Conservation (phyloP, 2,329 filamentous ascomycete species). For the Acephala macrosclerotiorum region DNA sequence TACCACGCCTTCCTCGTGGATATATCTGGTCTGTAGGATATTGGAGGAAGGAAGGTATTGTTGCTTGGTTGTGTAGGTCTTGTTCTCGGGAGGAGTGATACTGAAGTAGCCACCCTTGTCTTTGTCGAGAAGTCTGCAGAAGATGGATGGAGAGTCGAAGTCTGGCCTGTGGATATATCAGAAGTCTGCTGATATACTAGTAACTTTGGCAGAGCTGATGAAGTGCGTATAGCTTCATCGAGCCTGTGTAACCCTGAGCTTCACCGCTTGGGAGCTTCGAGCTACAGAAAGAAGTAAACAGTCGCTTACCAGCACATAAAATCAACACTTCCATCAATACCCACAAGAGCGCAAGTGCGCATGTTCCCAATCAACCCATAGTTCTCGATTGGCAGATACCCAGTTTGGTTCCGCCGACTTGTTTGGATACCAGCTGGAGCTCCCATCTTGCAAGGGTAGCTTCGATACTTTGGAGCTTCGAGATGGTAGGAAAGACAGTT, state of each 20-base stretch:
- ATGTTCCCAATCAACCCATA: slow-evolving; percentile 85
- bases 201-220: not conserved
- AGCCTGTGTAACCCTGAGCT: not conserved
- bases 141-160: slow-evolving; percentile 79
- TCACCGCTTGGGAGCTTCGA: not conserved
- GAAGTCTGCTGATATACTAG: not conserved
- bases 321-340: slow-evolving; percentile 76
- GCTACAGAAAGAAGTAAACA: not conserved
- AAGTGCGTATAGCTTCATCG: not conserved
- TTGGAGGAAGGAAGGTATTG: slow-evolving; percentile 79
- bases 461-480: not conserved
- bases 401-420: slow-evolving; percentile 34
- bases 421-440: slow-evolving; percentile 30
- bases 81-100: slow-evolving; percentile 61
- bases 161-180: slow-evolving; percentile 63
- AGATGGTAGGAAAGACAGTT: not conserved
- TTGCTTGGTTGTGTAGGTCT: slow-evolving; percentile 74
- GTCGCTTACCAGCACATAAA: slow-evolving; percentile 75
- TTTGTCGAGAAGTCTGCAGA: slow-evolving; percentile 77
- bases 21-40: slow-evolving; percentile 79
- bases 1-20: slow-evolving; percentile 77
- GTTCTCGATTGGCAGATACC: slow-evolving; percentile 65
- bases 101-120: slow-evolving; percentile 78
- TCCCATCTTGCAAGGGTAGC: slow-evolving; percentile 23
- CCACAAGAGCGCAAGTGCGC: slow-evolving; percentile 78